Conservation (phyloP, 306 rosid species). For the Astragalus membranaceus region DNA sequence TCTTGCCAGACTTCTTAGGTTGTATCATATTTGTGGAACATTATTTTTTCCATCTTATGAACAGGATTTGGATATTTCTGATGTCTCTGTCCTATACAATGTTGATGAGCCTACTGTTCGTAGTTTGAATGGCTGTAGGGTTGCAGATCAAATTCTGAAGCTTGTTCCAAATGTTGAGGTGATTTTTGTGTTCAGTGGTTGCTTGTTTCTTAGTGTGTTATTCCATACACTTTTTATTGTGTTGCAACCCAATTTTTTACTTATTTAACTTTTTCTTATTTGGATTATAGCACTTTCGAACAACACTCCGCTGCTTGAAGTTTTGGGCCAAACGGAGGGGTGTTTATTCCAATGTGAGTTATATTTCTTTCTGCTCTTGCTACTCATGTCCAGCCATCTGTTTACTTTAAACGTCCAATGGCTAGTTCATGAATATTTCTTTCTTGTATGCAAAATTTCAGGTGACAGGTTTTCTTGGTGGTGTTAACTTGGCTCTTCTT, state of each 20-base stretch:
- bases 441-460: conserved; percentile 21
- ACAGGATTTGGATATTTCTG: conserved; percentile 83
- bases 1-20: neutral
- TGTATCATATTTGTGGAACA: neutral
- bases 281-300: conserved; percentile 54
- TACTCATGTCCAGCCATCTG: neutral
- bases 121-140: conserved; percentile 94
- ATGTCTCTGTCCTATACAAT: conserved; percentile 52
- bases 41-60: conserved; percentile 11
- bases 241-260: neutral
- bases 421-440: neutral
- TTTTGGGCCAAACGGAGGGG: conserved; percentile 95
- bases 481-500: conserved; percentile 92
- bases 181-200: neutral
- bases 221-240: neutral
- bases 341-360: conserved; percentile 87
- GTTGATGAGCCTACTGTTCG: conserved; percentile 93
- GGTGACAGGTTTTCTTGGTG: conserved; percentile 98
- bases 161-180: conserved; percentile 95
- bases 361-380: neutral
- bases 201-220: neutral
- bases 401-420: neutral
- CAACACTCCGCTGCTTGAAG: conserved; percentile 79
- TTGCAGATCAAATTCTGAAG: conserved; percentile 96
- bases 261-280: neutral